These are phyloP conservation scores for Yarrowia galli DNA, from an alignment of 1,139 yeast genomes.

Conservation along the genomic window DNA sequence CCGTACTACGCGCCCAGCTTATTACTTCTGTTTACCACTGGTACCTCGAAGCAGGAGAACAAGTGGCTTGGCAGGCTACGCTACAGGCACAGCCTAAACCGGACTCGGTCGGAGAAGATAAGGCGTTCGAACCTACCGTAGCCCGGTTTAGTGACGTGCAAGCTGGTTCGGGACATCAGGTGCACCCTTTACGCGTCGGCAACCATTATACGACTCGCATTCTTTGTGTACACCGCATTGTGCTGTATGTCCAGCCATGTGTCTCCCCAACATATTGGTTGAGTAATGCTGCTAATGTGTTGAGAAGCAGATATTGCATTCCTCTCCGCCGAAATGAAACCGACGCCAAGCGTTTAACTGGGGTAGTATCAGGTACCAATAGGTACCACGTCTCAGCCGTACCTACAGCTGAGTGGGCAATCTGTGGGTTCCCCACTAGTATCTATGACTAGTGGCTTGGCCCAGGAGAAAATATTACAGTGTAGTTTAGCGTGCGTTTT, in stretches of 20 bases:
- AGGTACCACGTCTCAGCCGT: slow-evolving; percentile 5
- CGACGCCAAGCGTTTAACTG: neutral
- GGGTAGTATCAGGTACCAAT: slow-evolving; percentile 1
- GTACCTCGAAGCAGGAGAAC: slow-evolving; percentile 10
- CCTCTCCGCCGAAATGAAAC: neutral
- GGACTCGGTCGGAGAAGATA: slow-evolving; percentile 6
- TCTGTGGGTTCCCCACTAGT: neutral
- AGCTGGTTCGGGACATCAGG: slow-evolving; percentile 13
- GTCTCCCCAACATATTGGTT: neutral
- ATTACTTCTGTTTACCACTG: neutral
- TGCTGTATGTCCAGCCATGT: neutral
- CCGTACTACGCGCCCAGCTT: no score
- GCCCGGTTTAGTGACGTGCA: neutral
- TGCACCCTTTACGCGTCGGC: neutral
- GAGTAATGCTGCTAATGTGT: neutral
- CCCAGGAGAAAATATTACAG: neutral
- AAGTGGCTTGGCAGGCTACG: neutral
- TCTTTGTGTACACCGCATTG: neutral
- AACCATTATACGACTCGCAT: slow-evolving; percentile 7
- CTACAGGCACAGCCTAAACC: neutral
- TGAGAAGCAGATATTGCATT: neutral
- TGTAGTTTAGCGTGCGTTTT: neutral
- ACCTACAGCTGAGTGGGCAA: neutral
- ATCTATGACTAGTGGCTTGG: neutral
- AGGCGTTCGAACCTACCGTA: neutral